phyloP scores from a whole-genome alignment of 2,329 filamentous ascomycete genomes.

The Dothideomycetes sp. region DNA sequence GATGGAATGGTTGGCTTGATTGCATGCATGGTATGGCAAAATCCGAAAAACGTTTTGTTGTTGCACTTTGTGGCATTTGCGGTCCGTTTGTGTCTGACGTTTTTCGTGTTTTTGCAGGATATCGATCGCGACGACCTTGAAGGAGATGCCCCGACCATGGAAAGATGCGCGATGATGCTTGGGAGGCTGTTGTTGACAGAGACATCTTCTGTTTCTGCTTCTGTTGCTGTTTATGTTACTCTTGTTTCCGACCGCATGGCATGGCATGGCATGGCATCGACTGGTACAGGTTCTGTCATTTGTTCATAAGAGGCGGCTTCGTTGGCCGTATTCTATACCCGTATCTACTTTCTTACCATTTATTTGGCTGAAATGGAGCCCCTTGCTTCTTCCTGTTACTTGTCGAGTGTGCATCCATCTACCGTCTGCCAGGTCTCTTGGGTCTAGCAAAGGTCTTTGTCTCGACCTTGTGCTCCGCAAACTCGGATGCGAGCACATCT shows the following conservation, averaged over 20 bases:
- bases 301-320: too few species aligned
- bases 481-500: slow-evolving; percentile 51
- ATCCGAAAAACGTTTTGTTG: neutral
- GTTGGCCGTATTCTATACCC: neutral
- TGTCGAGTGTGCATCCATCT: slow-evolving; percentile 1
- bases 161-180: neutral
- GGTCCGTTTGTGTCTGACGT: neutral
- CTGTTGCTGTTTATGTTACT: too few species aligned
- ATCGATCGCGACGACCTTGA: neutral
- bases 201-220: too few species aligned
- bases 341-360: neutral
- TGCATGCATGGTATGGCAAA: too few species aligned
- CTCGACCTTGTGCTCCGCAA: slow-evolving; percentile 55
- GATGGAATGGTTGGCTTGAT: too few species aligned
- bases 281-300: too few species aligned
- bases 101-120: neutral
- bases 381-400: neutral
- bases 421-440: slow-evolving; percentile 61
- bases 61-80: neutral
- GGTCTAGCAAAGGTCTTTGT: slow-evolving; percentile 65
- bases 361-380: neutral
- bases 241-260: neutral
- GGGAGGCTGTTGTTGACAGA: neutral
- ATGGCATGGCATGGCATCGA: too few species aligned
- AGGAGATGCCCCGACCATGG: neutral